These are phyloP conservation scores for Saccharum officinarum DNA, from an alignment of 176 grass and related monocot species.

Conservation along the genomic window DNA sequence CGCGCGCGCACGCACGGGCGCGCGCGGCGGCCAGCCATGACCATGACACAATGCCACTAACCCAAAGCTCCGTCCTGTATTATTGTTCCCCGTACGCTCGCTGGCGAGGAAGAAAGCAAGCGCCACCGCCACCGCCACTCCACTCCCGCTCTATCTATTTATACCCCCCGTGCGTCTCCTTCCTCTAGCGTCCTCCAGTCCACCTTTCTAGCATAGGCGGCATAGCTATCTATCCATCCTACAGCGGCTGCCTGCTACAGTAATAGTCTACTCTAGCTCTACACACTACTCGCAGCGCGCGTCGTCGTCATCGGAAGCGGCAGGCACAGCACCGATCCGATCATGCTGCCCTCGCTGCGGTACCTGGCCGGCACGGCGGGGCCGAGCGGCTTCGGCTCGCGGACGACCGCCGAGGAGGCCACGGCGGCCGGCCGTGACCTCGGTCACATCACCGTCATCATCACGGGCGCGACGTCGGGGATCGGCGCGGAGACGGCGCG, in stretches of 20 bases:
- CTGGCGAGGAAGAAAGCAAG: neutral
- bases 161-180: neutral
- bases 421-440: constrained; percentile 51
- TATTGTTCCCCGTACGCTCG: too few relatives aligned
- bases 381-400: constrained; percentile 80
- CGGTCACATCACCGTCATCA: constrained; percentile 67
- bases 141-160: neutral
- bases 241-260: neutral
- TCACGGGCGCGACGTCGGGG: constrained; percentile 96
- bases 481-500: constrained; percentile 90
- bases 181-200: neutral
- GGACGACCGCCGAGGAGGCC: constrained; percentile 71
- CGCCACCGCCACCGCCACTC: neutral
- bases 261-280: too few relatives aligned
- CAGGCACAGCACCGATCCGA: too few relatives aligned
- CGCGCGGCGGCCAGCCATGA: too few relatives aligned
- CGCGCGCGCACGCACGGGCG: neutral
- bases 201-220: neutral
- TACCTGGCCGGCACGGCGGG: constrained; percentile 83
- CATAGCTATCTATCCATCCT: neutral
- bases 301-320: too few relatives aligned
- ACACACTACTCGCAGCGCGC: neutral
- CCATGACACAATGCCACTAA: neutral
- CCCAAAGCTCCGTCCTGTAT: too few relatives aligned
- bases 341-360: constrained; percentile 49